phyloP scores from a whole-genome alignment of 768 basidiomycete species.

The Infundibulicybe gibba region DNA sequence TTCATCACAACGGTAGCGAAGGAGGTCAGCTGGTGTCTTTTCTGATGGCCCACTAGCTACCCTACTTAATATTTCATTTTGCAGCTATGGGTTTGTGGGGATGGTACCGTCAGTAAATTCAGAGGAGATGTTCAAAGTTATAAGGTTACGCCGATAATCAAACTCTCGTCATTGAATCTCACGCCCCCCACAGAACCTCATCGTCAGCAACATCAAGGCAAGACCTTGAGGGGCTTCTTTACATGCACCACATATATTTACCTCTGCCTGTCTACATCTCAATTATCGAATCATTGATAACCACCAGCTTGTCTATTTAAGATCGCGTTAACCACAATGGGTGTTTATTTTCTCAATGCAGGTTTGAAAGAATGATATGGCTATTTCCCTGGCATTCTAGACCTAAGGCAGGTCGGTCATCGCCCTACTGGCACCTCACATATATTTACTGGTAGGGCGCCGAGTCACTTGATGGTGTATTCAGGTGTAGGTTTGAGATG shows the following conservation, averaged over 20 bases:
- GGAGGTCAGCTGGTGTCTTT: constrained; percentile 47
- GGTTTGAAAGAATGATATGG: no score
- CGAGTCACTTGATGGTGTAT: no score
- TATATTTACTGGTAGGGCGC: no score
- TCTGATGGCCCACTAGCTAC: not conserved
- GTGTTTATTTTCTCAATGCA: no score
- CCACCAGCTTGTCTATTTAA: no score
- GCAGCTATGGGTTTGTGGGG: constrained; percentile 91
- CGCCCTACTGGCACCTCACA: no score
- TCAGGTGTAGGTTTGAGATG: no score
- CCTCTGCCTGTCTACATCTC: no score
- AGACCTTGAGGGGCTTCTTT: constrained; percentile 38
- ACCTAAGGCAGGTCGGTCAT: no score
- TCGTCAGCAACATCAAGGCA: constrained; percentile 67
- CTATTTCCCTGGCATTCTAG: no score
- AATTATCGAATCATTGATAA: no score
- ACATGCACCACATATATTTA: not conserved
- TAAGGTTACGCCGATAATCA: constrained; percentile 52
- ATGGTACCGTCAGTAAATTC: constrained; percentile 79
- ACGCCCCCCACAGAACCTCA: constrained; percentile 51
- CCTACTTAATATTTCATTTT: constrained; percentile 7
- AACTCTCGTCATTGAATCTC: constrained; percentile 9
- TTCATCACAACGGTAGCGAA: constrained; percentile 90
- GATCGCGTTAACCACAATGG: no score
- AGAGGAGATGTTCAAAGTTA: constrained; percentile 88